Base-by-base conservation (phyloP, 2,329 filamentous ascomycete species). In the Microsporum canis region DNA sequence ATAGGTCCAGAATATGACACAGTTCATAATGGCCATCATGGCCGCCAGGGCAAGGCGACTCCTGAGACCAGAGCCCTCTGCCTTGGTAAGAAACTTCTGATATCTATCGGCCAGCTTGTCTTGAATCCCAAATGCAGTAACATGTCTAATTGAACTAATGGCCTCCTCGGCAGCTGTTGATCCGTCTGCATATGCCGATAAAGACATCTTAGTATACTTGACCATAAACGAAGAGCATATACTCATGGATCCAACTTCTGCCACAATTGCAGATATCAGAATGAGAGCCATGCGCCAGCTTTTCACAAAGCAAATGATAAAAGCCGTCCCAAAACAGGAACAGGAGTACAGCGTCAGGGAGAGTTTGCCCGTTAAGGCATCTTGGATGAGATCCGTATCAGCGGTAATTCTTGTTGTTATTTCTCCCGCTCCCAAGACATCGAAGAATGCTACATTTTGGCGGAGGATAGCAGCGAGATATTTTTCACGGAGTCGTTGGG, bases 281-380 rank as follows among this genome's bases (percentile, higher is more conserved):
- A 95, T 92, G 33, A 94, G 75, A 0, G 90, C 90, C 64, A 95
- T 78, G 72, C 90, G 92, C 88, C 89, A 94, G 72, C 86, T 89
- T 67, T 86, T 86, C 70, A 89, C 75, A 71, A 92, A 95, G 1
- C 85, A 88, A 64, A 95, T 89, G 60, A 94, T 77, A 64, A 92
- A 91, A 29, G 89, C 88, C 0, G 89, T 82, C 55, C 91, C 73
- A 68, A 95, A 95, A 6, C 87, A 89, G 1, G 88, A 83, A 3
- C 88, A 47, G 14, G 86, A 85, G 39, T 12, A 12, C 12, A 41
- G 12, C 8, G 39, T 41, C 63, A 91, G 75, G 36, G 82, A 82
- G 53, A 91, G 80, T 75, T 92, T 92, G 71, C 91, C 87, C 0
- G 88, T 89, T 41, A 95, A 91, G 57, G 89, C 90, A 65, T 91